These are phyloP conservation scores for Emmonsia crescens DNA, from an alignment of 2,329 filamentous ascomycete genomes.

Conservation along the genomic window DNA sequence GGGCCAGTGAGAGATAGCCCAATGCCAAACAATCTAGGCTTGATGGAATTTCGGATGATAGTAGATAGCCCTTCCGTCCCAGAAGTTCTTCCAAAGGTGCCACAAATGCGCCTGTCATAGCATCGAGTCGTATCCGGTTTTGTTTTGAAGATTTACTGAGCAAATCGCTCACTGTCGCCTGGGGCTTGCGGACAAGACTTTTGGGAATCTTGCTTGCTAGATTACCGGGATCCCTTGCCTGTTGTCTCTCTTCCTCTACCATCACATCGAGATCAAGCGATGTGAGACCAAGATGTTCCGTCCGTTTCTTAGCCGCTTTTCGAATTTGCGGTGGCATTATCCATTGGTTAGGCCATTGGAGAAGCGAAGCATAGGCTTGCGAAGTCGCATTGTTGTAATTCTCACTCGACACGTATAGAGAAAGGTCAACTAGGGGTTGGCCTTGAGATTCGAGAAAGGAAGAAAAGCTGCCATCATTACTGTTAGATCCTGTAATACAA, in stretches of 20 bases:
- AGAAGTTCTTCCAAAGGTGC: constrained; percentile 57
- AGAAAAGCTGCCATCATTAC: constrained; percentile 29
- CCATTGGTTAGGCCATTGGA: constrained; percentile 84
- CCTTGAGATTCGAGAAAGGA: constrained; percentile 65
- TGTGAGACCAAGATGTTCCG: constrained; percentile 58
- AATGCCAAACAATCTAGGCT: constrained; percentile 69
- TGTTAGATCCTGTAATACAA: background rate
- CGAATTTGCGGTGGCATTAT: constrained; percentile 66
- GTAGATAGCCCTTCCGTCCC: constrained; percentile 45
- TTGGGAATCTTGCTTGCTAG: constrained; percentile 31
- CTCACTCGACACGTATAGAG: constrained; percentile 77
- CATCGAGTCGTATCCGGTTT: constrained; percentile 64
- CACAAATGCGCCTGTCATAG: constrained; percentile 59
- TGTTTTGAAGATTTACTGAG: constrained; percentile 58
- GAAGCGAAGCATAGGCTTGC: constrained; percentile 66
- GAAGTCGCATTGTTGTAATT: constrained; percentile 74
- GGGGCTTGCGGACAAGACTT: constrained; percentile 45
- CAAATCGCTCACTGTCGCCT: constrained; percentile 49
- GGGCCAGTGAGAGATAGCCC: constrained; percentile 68
- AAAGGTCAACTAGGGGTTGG: constrained; percentile 71
- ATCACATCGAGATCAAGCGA: constrained; percentile 52
- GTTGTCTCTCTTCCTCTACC: constrained; percentile 26
- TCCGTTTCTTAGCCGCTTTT: constrained; percentile 56
- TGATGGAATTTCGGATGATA: constrained; percentile 43
- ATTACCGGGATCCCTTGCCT: constrained; percentile 29